Percentiles rank a stretch among this genome's conserved stretches.
Conservation (phyloP, 179 eudicot species). For the Gypsophila paniculata region DNA sequence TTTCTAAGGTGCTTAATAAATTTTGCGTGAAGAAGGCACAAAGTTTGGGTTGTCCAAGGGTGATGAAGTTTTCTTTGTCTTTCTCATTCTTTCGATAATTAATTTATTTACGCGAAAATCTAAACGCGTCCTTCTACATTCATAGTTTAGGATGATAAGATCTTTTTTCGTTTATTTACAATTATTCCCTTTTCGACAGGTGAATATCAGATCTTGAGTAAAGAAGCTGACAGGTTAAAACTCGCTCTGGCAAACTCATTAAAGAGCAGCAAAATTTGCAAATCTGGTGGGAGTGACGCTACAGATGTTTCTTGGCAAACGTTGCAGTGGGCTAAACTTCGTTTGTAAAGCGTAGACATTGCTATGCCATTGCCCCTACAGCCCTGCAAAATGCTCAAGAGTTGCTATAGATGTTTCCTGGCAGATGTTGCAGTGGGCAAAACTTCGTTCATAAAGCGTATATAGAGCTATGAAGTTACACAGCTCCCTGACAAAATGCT, state of each 20-base stretch:
- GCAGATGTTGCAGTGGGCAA: conserved; percentile 47
- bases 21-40: too few species aligned
- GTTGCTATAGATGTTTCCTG: conserved; percentile 18
- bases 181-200: conserved; percentile 30
- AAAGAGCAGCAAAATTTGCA: conserved; percentile 11
- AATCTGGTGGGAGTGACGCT: conserved; percentile 26
- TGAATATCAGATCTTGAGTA: conserved; percentile 42
- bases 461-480: background rate
- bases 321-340: conserved; percentile 44
- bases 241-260: conserved; percentile 25
- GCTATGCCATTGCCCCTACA: too few species aligned
- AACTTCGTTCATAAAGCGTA: conserved; percentile 38
- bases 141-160: too few species aligned
- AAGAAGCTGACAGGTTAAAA: conserved; percentile 49
- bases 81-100: too few species aligned
- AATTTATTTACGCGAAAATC: too few species aligned
- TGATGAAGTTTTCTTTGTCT: too few species aligned
- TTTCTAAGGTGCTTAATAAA: too few species aligned
- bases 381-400: too few species aligned
- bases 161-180: too few species aligned
- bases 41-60: too few species aligned
- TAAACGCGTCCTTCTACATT: too few species aligned
- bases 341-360: conserved; percentile 26
- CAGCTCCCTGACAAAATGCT: too few species aligned
- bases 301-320: conserved; percentile 11